Evolutionary conservation across 2,329 filamentous ascomycete genomes (phyloP), one percentile per base, ranked within the genome.

Genomic region (Pyricularia sp.): DNA sequence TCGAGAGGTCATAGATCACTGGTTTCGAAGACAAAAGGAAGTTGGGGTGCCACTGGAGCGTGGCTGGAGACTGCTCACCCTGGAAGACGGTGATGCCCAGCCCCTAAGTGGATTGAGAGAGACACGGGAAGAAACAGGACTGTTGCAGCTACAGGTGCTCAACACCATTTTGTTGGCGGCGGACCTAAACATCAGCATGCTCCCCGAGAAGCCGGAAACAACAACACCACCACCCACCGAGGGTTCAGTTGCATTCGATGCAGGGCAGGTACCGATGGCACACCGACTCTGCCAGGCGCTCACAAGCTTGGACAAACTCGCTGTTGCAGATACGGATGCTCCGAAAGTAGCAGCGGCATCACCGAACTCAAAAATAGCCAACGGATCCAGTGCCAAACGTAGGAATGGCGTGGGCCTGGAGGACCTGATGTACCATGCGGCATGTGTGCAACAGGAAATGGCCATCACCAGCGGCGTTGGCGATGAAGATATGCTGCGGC

Each of bases 391-490:
- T n/a, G 26, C 14, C 25, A 28, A 26, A 30, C n/a, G 23, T 23
- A n/a, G 23, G 25, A 23, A 30, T 26, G 50, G 26, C 10, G 66
- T 33, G 25, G 66, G 31, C 26, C n/a, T 67, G 66, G 50, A 59
- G 26, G 42, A 58, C 2, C 25, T 67, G 20, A n/a, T 59, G 25
- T 67, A 67, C 42, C 66, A 67, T 55, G 66, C 66, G 25, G 66
- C 66, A 10, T 67, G 66, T 28, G 66, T 67, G 17, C 66, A 67
- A 55, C 66, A 67, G 66, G 66, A 67, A n/a, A 42, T 67, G 17
- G 66, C 66, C 26, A 55, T 67, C 25, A 28, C 25, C 6, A 59
- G 36, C 23, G 66, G 25, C 12, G 42, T 50, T n/a, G 42, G 42
- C 42, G 66, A 58, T 55, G 42, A 59, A 28, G 64, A 65, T 36